These are phyloP conservation scores for Discostella stelligeroides DNA, from an alignment of 108 stramenopile genomes.

Conservation along the genomic window DNA sequence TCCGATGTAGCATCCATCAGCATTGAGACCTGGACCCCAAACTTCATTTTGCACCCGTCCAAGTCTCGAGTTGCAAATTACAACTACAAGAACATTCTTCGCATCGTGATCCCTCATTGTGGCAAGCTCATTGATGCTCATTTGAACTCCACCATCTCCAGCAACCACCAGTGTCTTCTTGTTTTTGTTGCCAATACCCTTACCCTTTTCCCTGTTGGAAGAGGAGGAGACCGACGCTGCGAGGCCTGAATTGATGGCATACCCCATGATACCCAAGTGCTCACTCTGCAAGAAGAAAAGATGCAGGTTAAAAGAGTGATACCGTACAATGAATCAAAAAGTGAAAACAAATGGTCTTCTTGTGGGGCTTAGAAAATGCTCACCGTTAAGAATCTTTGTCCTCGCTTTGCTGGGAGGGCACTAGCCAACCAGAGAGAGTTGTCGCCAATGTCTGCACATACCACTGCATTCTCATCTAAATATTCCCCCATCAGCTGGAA, in stretches of 20 bases:
- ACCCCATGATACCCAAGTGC: conserved; percentile 60
- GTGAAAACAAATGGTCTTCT: too few species aligned
- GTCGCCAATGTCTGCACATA: conserved; percentile 48
- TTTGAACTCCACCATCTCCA: conserved; percentile 57
- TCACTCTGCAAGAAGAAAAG: conserved; percentile 15
- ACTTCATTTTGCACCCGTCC: conserved; percentile 35
- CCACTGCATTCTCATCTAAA: conserved; percentile 20
- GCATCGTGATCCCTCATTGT: conserved; percentile 22
- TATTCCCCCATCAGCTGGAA: conserved; percentile 21
- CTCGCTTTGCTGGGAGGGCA: conserved; percentile 27
- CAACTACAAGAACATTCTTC: conserved; percentile 30
- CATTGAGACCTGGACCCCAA: conserved; percentile 26
- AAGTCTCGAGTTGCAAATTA: conserved; percentile 21
- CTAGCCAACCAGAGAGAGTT: conserved; percentile 39
- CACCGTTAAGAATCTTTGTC: conserved; percentile 48
- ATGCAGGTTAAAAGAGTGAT: background rate
- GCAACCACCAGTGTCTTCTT: conserved; percentile 37
- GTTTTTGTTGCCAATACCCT: too few species aligned
- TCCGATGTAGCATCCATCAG: conserved; percentile 30
- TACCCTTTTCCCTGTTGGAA: conserved; percentile 1
- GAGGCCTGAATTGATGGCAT: conserved; percentile 44
- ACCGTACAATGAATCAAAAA: conserved; percentile 36
- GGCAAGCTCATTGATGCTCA: conserved; percentile 41
- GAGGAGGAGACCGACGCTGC: conserved; percentile 25
- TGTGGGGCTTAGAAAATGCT: too few species aligned